These are phyloP conservation scores for Nicotiana otophora DNA, from an alignment of 257 asterid species.

Conservation along the genomic window DNA sequence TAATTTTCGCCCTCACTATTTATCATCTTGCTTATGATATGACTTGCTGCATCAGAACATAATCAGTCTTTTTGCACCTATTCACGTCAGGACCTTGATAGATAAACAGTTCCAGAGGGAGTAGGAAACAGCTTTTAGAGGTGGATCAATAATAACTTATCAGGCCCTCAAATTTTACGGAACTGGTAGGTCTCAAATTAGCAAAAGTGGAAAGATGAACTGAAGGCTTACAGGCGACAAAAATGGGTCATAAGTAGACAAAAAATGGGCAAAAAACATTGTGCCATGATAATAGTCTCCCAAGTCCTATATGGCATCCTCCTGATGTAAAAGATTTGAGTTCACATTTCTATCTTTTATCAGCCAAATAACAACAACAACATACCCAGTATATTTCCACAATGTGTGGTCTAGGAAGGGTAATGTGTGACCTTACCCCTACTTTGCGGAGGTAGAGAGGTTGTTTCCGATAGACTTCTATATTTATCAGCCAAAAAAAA, in stretches of 20 bases:
- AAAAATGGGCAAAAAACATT: not conserved
- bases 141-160: not conserved
- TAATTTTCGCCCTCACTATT: not conserved
- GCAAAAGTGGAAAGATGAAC: slow-evolving; percentile 1
- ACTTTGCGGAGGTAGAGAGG: too few relatives aligned
- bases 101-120: not conserved
- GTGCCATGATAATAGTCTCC: not conserved
- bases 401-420: too few relatives aligned
- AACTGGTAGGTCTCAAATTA: not conserved
- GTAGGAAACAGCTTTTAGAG: not conserved
- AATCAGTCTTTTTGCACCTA: not conserved
- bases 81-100: not conserved
- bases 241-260: not conserved
- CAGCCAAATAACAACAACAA: not conserved
- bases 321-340: not conserved
- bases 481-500: not conserved
- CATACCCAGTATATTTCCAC: too few relatives aligned
- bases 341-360: not conserved
- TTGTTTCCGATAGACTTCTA: too few relatives aligned
- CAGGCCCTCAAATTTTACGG: not conserved
- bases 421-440: too few relatives aligned
- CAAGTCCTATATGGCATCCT: not conserved
- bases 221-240: not conserved
- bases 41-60: not conserved
- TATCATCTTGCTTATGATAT: not conserved